These are phyloP conservation scores for Zanthoxylum bungeanum DNA, from an alignment of 345 rosid species.

Conservation along the genomic window DNA sequence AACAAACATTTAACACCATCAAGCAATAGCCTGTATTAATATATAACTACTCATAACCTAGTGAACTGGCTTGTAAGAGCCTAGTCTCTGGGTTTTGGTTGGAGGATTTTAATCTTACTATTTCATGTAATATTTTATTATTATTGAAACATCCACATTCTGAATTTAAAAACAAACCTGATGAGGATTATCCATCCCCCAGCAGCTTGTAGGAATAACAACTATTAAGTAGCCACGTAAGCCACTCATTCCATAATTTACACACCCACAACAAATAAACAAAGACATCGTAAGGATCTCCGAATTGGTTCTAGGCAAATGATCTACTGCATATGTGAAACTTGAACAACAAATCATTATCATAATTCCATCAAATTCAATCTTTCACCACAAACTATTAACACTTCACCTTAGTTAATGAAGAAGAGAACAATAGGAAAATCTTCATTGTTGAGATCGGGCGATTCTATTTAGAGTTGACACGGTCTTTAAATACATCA, in stretches of 20 bases:
- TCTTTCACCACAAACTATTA: constrained; percentile 27
- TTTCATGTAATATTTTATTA: no score
- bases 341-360: constrained; percentile 24
- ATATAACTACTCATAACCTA: no score
- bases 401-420: constrained; percentile 20
- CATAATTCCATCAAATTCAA: constrained; percentile 29
- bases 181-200: neutral
- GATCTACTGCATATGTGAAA: constrained; percentile 27
- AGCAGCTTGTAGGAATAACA: constrained; percentile 5
- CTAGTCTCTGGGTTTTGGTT: no score
- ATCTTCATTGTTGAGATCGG: no score
- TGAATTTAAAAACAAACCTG: neutral
- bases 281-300: constrained; percentile 12
- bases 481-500: constrained; percentile 47
- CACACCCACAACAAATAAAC: constrained; percentile 17
- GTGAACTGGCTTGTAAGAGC: no score
- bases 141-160: neutral
- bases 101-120: no score
- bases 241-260: constrained; percentile 15
- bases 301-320: constrained; percentile 18
- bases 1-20: no score
- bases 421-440: constrained; percentile 8
- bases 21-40: no score
- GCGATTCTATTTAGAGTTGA: constrained; percentile 24
- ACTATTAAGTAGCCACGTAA: no score